Percentiles rank a stretch among this genome's conserved stretches.
Evolutionary conservation across 331 rosid species (phyloP).

Genomic region (Pyrus hybrid): DNA sequence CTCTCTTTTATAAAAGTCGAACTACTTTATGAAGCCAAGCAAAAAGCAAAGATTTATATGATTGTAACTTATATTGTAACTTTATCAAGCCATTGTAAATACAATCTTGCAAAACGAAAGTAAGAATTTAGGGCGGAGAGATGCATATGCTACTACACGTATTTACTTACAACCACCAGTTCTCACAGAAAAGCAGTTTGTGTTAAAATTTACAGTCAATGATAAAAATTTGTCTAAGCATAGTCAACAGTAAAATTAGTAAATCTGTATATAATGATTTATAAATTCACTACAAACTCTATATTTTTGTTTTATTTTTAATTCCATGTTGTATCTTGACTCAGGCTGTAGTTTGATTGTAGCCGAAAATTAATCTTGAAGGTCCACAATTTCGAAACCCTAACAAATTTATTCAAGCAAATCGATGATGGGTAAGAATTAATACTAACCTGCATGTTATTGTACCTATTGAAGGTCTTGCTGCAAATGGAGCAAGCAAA

Average conservation of each 20-base stretch:
- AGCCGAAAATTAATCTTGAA: neutral
- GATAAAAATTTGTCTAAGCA: neutral
- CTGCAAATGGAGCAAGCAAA: slow-evolving; percentile 87
- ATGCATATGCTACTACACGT: neutral
- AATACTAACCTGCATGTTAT: slow-evolving; percentile 80
- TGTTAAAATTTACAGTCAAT: neutral
- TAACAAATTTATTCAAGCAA: neutral
- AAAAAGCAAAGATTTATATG: neutral
- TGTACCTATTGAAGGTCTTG: slow-evolving; percentile 92
- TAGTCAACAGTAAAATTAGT: neutral
- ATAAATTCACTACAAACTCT: neutral
- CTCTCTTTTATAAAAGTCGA: neutral
- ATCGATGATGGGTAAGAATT: neutral
- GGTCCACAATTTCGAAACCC: neutral
- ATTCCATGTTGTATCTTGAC: neutral
- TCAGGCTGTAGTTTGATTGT: neutral
- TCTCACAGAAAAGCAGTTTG: neutral
- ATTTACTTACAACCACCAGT: neutral
- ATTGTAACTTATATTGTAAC: neutral
- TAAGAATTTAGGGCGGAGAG: neutral
- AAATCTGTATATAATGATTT: neutral
- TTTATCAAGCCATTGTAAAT: neutral
- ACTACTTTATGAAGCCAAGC: neutral
- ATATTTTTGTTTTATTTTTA: neutral
- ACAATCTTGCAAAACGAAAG: neutral